Evolutionary conservation across 106 monocot species (phyloP), one percentile per base, ranked within the genome.

Genomic region (Hemerocallis citrina): DNA sequence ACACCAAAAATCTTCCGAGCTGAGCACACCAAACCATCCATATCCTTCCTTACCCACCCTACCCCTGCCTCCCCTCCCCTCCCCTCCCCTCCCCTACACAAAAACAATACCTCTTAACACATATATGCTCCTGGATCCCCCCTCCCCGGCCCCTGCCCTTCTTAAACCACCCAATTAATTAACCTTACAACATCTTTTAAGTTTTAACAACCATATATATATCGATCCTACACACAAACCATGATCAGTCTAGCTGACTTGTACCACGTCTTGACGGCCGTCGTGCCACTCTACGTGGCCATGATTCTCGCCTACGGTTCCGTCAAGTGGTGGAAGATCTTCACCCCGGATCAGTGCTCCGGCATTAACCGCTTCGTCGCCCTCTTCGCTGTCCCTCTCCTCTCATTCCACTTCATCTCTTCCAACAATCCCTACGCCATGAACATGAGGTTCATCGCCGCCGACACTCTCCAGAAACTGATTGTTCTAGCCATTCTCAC

Each of bases 391-490:
- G 69, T 78, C 14, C 78, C 78, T 5, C 62, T 78, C 23, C 72
- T 78, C 0, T 78, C 79, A 27, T 79, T 79, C 68, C 79, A 79
- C 48, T 73, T 79, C 74, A 79, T 79, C 57, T 79, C 79, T 20
- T 44, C 55, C 30, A 86, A 86, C 75, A 35, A 86, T 45, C 78
- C 78, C 2, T 86, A 75, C 75, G 48, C 81, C 2, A 87, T 82
- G 87, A 87, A 69, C 78, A 49, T 87, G 43, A 66, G 74, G 1
- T 86, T 86, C 75, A 78, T 86, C 71, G 81, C 81, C 7, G 86
- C 86, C 10, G 86, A 86, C 62, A 81, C 86, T 12, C 78, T 86
- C 20, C 86, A 86, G 68, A 86, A 86, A 61, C 78, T 86, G 10
- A 68, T 78, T 7, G 86, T 86, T 16, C 78, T 86, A 8, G 68